Base-by-base conservation (phyloP, 2,329 filamentous ascomycete genomes). In the Colletotrichum sublineola region DNA sequence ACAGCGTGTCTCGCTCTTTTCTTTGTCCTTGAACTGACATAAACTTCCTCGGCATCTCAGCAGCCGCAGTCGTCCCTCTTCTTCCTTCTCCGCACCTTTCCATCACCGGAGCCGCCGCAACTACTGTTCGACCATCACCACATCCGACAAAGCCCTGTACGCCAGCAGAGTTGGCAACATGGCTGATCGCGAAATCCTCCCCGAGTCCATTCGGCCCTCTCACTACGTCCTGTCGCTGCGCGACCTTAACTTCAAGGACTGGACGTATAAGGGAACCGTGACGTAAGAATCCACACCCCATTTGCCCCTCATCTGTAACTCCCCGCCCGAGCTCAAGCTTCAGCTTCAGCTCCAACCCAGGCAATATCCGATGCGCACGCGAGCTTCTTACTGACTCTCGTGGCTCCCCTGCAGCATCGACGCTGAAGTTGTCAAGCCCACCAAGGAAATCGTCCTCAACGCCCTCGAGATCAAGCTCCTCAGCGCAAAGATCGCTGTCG, bases 181-280 rank as follows among this genome's bases (percentile, higher is more conserved):
- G 86, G 81, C 84, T 63, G 89, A 91, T 81, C 86, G 90, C 80
- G 89, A 92, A 73, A 86, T 90, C 75, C 87, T 92, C 74, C 89
- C 90, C 60, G 85, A 86, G 77, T 83, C 82, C 76, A 90, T 96
- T 80, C 96, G 94, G 84, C 95, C 96, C 2, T 85, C 87, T 74
- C 94, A 98, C 85, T 99, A 99, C 84, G 86, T 90, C 78, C 87
- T 99, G 75, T 94, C 92, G 68, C 89, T 99, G 77, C 90, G 87
- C 79, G 92, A 96, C 77, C 85, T 99, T 75, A 92, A 97, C 72
- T 97, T 96, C 76, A 83, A 84, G 72, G 82, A 83, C 66, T 91
- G 90, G 91, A 90, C 89, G 73, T 99, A 96, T 85, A 90, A 96
- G 84, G 96, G 96, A 75, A 91, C 88, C 29, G 94, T 98, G 74